phyloP scores from a whole-genome alignment of 2,329 filamentous ascomycete genomes.

The Ascochyta viciae-villosae region DNA sequence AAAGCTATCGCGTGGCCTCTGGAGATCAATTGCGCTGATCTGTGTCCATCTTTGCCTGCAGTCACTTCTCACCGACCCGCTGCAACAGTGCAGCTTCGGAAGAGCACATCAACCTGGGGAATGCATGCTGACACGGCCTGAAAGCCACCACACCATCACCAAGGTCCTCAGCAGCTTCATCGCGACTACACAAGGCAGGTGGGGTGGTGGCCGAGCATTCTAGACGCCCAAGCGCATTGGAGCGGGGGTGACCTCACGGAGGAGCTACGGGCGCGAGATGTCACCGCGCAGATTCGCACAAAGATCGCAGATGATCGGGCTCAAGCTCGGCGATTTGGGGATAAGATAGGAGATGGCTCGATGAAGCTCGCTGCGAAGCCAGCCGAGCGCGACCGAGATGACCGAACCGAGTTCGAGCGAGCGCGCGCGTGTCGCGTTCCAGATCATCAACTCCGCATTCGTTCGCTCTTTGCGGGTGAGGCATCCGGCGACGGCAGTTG shows the following conservation, averaged over 20 bases:
- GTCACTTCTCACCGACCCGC: neutral
- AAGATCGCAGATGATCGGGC: conserved; percentile 10
- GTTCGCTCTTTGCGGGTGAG: conserved; percentile 28
- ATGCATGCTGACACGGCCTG: conserved; percentile 14
- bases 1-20: neutral
- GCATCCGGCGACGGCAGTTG: conserved; percentile 17
- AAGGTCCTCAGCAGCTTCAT: conserved; percentile 11
- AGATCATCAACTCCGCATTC: conserved; percentile 18
- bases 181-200: conserved; percentile 11
- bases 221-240: conserved; percentile 6
- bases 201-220: conserved; percentile 17
- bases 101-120: conserved; percentile 1
- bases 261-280: conserved; percentile 17
- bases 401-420: conserved; percentile 12
- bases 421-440: conserved; percentile 23
- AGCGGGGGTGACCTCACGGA: conserved; percentile 13
- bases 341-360: conserved; percentile 25
- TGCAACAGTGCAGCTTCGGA: neutral
- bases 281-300: conserved; percentile 14
- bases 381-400: conserved; percentile 18
- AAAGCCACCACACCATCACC: conserved; percentile 9
- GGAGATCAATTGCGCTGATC: neutral
- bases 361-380: conserved; percentile 4
- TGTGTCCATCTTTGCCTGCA: neutral
- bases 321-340: conserved; percentile 4